phyloP scores from a whole-genome alignment of 768 basidiomycete species.

The Dentipellis sp. region DNA sequence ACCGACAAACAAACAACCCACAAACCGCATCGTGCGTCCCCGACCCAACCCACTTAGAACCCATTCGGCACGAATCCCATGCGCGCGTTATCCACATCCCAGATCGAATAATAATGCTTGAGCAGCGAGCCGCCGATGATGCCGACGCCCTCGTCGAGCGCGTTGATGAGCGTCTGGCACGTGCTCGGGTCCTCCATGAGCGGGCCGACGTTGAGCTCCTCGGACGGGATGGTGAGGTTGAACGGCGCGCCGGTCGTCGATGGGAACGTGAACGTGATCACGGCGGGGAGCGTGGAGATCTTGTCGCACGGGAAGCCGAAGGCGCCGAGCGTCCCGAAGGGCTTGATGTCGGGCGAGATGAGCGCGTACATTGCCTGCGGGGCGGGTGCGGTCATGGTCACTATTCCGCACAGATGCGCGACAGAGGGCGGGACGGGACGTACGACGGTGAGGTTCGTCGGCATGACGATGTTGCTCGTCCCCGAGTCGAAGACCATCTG shows the following conservation, averaged over 20 bases:
- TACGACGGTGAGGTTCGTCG: conserved; percentile 39
- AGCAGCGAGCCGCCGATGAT: conserved; percentile 46
- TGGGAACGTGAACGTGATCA: conserved; percentile 46
- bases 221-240: conserved; percentile 48
- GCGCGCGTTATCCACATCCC: conserved; percentile 40
- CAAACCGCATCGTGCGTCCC: neutral
- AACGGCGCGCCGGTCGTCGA: conserved; percentile 38
- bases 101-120: conserved; percentile 53
- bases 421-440: conserved; percentile 4
- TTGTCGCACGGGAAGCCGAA: conserved; percentile 44
- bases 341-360: conserved; percentile 48
- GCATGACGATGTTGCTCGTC: conserved; percentile 46
- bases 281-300: conserved; percentile 38
- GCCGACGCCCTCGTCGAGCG: conserved; percentile 36
- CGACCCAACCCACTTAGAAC: neutral
- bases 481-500: conserved; percentile 50
- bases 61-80: conserved; percentile 45
- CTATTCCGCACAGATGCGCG: conserved; percentile 1
- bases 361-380: conserved; percentile 44
- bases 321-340: conserved; percentile 39
- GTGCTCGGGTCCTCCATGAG: conserved; percentile 38
- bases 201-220: conserved; percentile 48
- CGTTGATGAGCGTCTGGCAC: conserved; percentile 53
- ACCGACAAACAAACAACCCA: too few species aligned
- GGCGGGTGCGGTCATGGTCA: too few species aligned